Conservation (phyloP, 179 eudicot species). For the Beta macrorhiza region DNA sequence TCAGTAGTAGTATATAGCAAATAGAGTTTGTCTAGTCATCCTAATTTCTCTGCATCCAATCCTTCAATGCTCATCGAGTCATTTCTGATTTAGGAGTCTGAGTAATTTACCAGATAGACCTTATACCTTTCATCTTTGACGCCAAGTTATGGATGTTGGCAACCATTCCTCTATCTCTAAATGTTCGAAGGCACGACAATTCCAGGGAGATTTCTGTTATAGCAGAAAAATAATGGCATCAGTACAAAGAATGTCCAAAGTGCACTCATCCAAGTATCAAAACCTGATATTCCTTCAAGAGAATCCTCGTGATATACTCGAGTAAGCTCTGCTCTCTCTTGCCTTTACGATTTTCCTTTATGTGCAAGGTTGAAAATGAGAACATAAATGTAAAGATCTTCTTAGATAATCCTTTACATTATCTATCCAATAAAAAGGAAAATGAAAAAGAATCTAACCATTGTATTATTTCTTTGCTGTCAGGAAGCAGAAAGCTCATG, state of each 20-base stretch:
- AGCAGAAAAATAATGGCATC: not conserved
- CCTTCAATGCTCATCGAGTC: too few species aligned
- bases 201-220: not conserved
- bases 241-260: not conserved
- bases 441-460: not conserved
- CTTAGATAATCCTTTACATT: not conserved
- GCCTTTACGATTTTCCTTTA: not conserved
- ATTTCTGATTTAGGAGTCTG: too few species aligned
- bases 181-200: not conserved
- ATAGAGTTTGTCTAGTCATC: too few species aligned
- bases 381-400: not conserved
- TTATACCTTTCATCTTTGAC: not conserved
- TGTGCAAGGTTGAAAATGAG: not conserved
- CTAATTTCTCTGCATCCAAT: too few species aligned
- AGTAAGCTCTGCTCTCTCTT: conserved; percentile 4
- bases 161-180: not conserved
- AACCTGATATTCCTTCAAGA: not conserved
- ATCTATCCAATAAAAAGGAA: not conserved
- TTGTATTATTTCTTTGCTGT: not conserved
- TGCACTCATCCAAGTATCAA: conserved; percentile 7
- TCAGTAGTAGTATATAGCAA: too few species aligned
- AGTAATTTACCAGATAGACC: too few species aligned
- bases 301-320: not conserved
- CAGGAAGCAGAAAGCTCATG: conserved; percentile 5
- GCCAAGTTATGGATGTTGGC: not conserved